Conservation (phyloP, 2,329 filamentous ascomycete genomes). For the Pseudogymnoascus sp. region DNA sequence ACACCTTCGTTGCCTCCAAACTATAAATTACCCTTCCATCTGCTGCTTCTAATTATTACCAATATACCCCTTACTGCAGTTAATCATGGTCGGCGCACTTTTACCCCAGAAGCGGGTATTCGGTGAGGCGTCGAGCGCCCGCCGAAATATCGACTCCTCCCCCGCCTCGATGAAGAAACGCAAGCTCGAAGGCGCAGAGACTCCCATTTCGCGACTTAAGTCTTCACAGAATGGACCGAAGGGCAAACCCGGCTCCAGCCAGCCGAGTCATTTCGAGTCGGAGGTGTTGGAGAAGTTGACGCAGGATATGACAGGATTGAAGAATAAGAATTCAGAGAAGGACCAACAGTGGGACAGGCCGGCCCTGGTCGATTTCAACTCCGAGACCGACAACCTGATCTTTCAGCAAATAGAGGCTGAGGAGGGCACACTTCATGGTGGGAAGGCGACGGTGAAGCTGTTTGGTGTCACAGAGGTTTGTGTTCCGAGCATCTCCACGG, state of each 20-base stretch:
- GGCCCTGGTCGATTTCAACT: slow-evolving; percentile 51
- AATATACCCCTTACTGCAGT: background rate
- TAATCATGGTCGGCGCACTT: slow-evolving; percentile 31
- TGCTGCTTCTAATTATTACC: background rate
- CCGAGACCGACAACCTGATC: slow-evolving; percentile 60
- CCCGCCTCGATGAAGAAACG: slow-evolving; percentile 62
- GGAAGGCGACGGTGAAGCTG: slow-evolving; percentile 71
- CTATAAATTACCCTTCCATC: background rate
- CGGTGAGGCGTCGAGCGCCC: slow-evolving; percentile 58
- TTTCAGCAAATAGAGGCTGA: slow-evolving; percentile 97
- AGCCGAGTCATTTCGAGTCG: slow-evolving; percentile 81
- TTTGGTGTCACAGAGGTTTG: slow-evolving; percentile 81
- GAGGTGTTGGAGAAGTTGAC: slow-evolving; percentile 94
- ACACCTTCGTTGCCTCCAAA: background rate
- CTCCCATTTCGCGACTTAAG: slow-evolving; percentile 50
- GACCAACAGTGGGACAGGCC: slow-evolving; percentile 86
- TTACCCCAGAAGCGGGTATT: slow-evolving; percentile 68
- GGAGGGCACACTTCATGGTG: slow-evolving; percentile 74
- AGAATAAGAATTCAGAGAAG: slow-evolving; percentile 80
- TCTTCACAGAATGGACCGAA: slow-evolving; percentile 56
- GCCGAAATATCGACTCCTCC: slow-evolving; percentile 54
- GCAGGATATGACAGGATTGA: slow-evolving; percentile 81
- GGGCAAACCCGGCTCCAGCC: slow-evolving; percentile 62
- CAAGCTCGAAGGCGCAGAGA: slow-evolving; percentile 61
- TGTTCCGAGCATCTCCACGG: background rate